Evolutionary conservation across 208 protist species (phyloP), one percentile per base, ranked within the genome.

Genomic region (Naegleria gruberi): DNA sequence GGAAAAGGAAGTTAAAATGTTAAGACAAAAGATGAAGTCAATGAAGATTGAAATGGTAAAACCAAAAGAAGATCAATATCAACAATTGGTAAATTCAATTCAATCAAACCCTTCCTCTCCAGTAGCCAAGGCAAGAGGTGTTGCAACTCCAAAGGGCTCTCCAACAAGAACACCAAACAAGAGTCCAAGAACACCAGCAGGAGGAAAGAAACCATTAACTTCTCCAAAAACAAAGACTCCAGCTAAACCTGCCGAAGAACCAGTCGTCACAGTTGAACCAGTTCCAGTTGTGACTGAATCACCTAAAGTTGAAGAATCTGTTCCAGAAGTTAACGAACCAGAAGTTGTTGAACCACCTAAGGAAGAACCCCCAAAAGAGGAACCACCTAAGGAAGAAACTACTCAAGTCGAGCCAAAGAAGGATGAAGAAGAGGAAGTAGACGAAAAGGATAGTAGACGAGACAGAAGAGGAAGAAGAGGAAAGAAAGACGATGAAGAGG

Each of bases 1-100:
- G 26, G 83, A 87, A 40, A 87, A 87, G 12, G 83, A 87, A 55
- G 83, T 87, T 6, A 87, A 87, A 40, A 30, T 30, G 41, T 87
- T 87, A 43, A 83, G 65, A 8, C 65, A 77, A 77, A 77, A 77
- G 34, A 6, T 77, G 0, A 77, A 77, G 34, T 77, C 77, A 19
- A 44, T 44, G 40, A 83, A 83, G 30, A 44, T 44, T 37, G 77
- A 44, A 41, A 83, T 44, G 12, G 40, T 12, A 44, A 44, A 44
- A 41, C n/a, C 77, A 83, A 17, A 23, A 43, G 15, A 84, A 34
- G 41, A 26, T 45, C 42, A 41, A 84, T 43, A 82, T 26, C 81
- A 84, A 47, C 83, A 55, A 55, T 8, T 87, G 15, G 26, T 41
- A 55, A 5, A 41, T 34, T 6, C 19, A n/a, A 30, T 30, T 51